A percentile compares a stretch with the other conserved stretches of the same genome.
These are phyloP conservation scores for Pilaira anomala DNA, from an alignment of 192 early-diverging fungal species.

Conservation along the genomic window DNA sequence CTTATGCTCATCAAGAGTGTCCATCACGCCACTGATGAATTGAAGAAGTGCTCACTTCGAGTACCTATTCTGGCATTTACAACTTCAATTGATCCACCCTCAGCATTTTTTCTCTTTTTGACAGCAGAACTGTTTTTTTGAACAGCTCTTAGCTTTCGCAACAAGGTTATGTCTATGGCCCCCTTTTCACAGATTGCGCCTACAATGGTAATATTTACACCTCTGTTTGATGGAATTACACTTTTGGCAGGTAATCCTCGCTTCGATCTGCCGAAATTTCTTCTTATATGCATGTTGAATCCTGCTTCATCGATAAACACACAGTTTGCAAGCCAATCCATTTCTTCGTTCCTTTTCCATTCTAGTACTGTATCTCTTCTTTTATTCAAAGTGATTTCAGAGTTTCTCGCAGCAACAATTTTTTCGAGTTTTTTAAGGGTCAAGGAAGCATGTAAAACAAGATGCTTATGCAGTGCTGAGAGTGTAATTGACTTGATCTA, in stretches of 20 bases:
- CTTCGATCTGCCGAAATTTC: conserved; percentile 12
- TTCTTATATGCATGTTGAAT: conserved; percentile 9
- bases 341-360: conserved; percentile 1
- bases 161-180: conserved; percentile 9
- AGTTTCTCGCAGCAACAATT: conserved; percentile 2
- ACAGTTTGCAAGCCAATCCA: no score
- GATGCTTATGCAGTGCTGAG: conserved; percentile 3
- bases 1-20: neutral
- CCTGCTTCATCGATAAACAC: no score
- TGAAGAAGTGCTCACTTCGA: no score
- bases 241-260: conserved; percentile 8
- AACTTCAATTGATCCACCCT: neutral
- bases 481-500: neutral
- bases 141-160: conserved; percentile 6
- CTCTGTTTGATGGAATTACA: conserved; percentile 10
- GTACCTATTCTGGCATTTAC: no score
- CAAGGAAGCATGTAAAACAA: neutral
- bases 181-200: conserved; percentile 8
- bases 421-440: conserved; percentile 12
- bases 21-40: conserved; percentile 9
- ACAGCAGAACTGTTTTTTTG: neutral
- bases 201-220: neutral
- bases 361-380: neutral
- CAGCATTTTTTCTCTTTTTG: conserved; percentile 5
- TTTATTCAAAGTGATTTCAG: conserved; percentile 5